Base-by-base conservation (phyloP, 306 rosid species). In the Ormosia semicastrata region DNA sequence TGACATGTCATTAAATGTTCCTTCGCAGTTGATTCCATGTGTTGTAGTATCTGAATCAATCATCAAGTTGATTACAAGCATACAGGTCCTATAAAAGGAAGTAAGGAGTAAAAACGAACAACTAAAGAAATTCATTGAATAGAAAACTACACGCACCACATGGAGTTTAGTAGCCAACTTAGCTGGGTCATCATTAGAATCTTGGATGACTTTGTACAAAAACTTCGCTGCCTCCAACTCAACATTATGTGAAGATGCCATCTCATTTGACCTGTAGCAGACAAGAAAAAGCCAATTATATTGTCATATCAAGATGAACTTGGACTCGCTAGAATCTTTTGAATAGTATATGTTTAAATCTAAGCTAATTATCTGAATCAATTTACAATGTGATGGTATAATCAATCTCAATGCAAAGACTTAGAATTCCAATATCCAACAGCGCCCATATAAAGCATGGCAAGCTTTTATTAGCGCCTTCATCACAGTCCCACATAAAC, bases 191-290 rank as follows among this genome's bases (percentile, higher is more conserved):
- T 95, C 98, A 76, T 85, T 95, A 66, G 98, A 95, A 80, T 93
- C 99, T 81, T 93, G 98, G 82, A 95, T 95, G 74, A 95, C 98
- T 77, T 95, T 92, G 85, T 93, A 98, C 81, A 95, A 90, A 89
- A 95, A 95, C 76, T 93, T 95, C 1, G 98, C 99, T n/a, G 99
- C 99, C 89, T 93, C 99, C 90, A 93, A 84, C 88, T 95, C 97
- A 14, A 95, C 97, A 87, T 93, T 92, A 33, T 92, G 91, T 24
- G 96, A 75, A 60, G 97, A 77, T 3, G 94, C 90, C 97, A 95
- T 93, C 89, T 87, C 86, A 79, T 77, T 82, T 37, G 56, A 84
- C 37, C 94, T 84, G 83, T 41, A 41, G 46, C 8, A 41, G 76
- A 86, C 81, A 73, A 75, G 70, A 41, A 82, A 59, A 50, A 58